phyloP scores from a whole-genome alignment of 2,329 filamentous ascomycete species.

The Xylaria sp. region DNA sequence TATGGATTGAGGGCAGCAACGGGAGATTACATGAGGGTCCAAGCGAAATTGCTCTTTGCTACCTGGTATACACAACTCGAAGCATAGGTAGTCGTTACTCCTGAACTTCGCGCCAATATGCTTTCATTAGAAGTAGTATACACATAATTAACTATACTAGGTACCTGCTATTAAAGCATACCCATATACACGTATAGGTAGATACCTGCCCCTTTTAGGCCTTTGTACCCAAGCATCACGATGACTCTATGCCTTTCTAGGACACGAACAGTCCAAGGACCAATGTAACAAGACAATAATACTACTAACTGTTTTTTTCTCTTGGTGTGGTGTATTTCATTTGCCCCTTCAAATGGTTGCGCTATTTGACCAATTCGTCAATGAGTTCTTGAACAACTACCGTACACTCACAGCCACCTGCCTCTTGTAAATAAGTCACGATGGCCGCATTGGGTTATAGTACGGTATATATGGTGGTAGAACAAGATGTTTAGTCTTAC shows the following conservation, averaged over 20 bases:
- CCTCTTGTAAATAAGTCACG: too few species aligned
- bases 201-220: slow-evolving; percentile 5
- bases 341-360: background rate
- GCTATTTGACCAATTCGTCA: background rate
- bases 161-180: background rate
- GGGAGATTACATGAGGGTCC: slow-evolving; percentile 45
- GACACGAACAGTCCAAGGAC: slow-evolving; percentile 8
- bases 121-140: background rate
- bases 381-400: background rate
- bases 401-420: too few species aligned
- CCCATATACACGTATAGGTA: too few species aligned
- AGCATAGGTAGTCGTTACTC: slow-evolving; percentile 19
- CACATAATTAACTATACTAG: background rate
- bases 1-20: slow-evolving; percentile 28
- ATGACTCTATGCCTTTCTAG: background rate
- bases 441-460: too few species aligned
- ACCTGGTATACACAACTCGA: background rate
- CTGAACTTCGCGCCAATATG: background rate
- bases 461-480: too few species aligned
- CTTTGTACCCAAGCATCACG: background rate
- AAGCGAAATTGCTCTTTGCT: slow-evolving; percentile 45
- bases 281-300: background rate
- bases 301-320: background rate
- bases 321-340: slow-evolving; percentile 1
- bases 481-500: too few species aligned